phyloP scores from a whole-genome alignment of 257 asterid species.

The Coffea eugenioides region DNA sequence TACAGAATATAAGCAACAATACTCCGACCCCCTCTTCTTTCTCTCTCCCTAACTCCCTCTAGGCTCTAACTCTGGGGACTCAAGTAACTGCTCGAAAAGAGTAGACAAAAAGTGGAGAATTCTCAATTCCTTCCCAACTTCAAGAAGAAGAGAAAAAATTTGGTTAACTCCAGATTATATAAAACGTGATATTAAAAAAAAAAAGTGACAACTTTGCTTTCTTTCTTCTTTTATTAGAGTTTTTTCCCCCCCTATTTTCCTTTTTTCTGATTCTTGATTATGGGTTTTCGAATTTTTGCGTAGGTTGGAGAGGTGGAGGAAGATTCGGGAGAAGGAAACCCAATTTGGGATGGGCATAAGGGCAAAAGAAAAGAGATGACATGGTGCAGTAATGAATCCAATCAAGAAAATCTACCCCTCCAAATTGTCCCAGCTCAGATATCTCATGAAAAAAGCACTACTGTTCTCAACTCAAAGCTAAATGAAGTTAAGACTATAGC shows the following conservation, averaged over 20 bases:
- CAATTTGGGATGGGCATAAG: conserved; percentile 49
- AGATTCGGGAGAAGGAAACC: conserved; percentile 25
- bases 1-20: conserved; percentile 43
- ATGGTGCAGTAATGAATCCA: conserved; percentile 45
- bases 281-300: conserved; percentile 3
- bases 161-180: conserved; percentile 20
- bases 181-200: conserved; percentile 23
- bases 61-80: conserved; percentile 20
- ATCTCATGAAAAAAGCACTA: conserved; percentile 18
- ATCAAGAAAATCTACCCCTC: conserved; percentile 25
- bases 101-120: conserved; percentile 22
- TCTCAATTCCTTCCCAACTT: conserved; percentile 37
- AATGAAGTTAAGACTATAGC: conserved; percentile 20
- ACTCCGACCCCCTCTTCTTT: conserved; percentile 1
- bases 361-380: conserved; percentile 46
- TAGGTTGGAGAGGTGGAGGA: conserved; percentile 30
- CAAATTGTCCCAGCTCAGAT: conserved; percentile 35
- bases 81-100: conserved; percentile 5
- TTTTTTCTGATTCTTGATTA: background rate
- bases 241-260: background rate
- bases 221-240: background rate
- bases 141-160: conserved; percentile 23
- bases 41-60: conserved; percentile 4
- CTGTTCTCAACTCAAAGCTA: conserved; percentile 17
- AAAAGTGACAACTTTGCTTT: background rate